phyloP scores from a whole-genome alignment of 495 filamentous ascomycete species.

The Recurvomyces mirabilis region DNA sequence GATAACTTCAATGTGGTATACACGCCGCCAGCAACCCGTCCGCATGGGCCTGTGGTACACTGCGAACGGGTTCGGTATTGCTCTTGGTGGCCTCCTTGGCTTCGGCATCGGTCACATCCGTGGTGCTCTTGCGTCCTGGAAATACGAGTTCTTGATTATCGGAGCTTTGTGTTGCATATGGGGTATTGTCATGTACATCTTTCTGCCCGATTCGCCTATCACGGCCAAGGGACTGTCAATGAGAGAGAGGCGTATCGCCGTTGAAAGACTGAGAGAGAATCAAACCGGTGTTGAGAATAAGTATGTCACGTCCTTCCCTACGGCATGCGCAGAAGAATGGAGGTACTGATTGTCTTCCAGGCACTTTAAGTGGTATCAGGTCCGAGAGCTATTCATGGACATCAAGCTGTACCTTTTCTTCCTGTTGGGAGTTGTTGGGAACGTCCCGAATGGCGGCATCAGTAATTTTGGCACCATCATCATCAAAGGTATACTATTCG shows the following conservation, averaged over 20 bases:
- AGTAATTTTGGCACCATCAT: conserved; percentile 52
- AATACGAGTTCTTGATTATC: conserved; percentile 29
- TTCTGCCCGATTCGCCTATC: conserved; percentile 21
- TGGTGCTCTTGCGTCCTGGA: conserved; percentile 17
- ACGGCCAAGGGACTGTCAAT: conserved; percentile 17
- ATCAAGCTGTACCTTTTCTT: conserved; percentile 49
- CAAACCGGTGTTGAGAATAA: conserved; percentile 24
- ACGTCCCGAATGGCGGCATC: conserved; percentile 45
- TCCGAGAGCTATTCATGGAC: conserved; percentile 47
- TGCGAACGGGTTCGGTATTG: conserved; percentile 48
- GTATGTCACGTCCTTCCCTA: neutral
- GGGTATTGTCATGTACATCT: conserved; percentile 31
- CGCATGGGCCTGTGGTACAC: conserved; percentile 52
- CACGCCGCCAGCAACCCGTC: conserved; percentile 45
- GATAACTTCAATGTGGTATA: conserved; percentile 41
- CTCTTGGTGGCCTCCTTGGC: conserved; percentile 46
- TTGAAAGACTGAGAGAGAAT: conserved; percentile 18
- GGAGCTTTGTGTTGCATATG: conserved; percentile 29
- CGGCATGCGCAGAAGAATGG: neutral
- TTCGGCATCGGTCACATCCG: conserved; percentile 37
- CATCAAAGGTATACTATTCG: too few species aligned
- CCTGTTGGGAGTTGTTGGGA: conserved; percentile 45
- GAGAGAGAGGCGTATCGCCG: conserved; percentile 18
- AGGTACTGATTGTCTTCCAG: neutral
- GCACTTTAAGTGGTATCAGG: conserved; percentile 44